Conservation (phyloP, 768 basidiomycete species). For the Tephrocybe sp. region DNA sequence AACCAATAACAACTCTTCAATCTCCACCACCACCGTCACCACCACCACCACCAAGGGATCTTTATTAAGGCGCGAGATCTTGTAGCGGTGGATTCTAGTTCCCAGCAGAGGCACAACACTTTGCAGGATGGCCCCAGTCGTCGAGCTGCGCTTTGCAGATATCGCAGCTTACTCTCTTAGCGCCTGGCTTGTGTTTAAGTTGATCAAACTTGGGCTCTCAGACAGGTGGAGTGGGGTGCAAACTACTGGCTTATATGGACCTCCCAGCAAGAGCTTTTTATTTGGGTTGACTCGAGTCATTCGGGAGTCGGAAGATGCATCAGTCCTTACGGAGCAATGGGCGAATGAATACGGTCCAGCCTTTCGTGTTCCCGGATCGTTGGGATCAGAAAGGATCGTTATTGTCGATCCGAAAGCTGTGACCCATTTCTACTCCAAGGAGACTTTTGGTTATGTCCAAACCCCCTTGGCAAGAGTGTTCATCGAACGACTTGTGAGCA, state of each 20-base stretch:
- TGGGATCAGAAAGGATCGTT: conserved; percentile 34
- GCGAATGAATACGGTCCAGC: conserved; percentile 44
- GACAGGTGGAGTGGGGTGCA: neutral
- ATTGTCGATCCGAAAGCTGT: conserved; percentile 50
- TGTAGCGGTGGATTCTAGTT: too few relatives aligned
- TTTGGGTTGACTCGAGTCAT: conserved; percentile 37
- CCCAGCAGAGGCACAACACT: neutral
- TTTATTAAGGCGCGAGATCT: too few relatives aligned
- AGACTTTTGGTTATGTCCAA: conserved; percentile 47
- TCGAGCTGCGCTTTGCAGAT: conserved; percentile 9
- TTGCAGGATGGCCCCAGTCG: conserved; percentile 3
- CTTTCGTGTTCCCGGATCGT: conserved; percentile 34
- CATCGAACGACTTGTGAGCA: conserved; percentile 37
- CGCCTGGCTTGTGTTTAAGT: conserved; percentile 5
- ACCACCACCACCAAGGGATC: too few relatives aligned
- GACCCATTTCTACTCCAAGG: conserved; percentile 47
- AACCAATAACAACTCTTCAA: too few relatives aligned
- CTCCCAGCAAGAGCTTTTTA: conserved; percentile 37
- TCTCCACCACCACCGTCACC: too few relatives aligned
- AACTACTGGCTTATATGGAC: conserved; percentile 40
- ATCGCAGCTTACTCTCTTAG: conserved; percentile 3
- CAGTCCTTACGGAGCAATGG: conserved; percentile 44
- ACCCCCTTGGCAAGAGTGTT: conserved; percentile 31
- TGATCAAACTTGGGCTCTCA: conserved; percentile 1
- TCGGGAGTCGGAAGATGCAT: conserved; percentile 25